phyloP scores from a whole-genome alignment of 2,329 filamentous ascomycete genomes.

The Nannizziopsis barbatae region DNA sequence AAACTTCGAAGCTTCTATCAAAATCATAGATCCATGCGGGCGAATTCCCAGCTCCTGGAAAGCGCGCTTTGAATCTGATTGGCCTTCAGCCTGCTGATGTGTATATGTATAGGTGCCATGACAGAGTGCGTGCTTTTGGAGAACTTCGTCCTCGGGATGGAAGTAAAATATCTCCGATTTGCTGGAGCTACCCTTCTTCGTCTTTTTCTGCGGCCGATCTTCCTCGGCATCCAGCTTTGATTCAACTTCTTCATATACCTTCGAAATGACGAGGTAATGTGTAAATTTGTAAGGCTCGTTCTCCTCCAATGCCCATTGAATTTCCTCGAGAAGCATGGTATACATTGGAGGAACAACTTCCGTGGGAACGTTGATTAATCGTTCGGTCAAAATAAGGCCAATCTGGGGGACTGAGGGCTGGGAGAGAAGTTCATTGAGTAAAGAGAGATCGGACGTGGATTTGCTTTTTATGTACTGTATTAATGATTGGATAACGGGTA shows the following conservation, averaged over 20 bases:
- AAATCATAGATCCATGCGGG: slow-evolving; percentile 69
- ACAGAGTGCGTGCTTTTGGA: slow-evolving; percentile 64
- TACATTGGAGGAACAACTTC: slow-evolving; percentile 91
- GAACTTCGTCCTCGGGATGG: slow-evolving; percentile 86
- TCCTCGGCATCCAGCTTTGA: slow-evolving; percentile 64
- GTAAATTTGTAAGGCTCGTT: slow-evolving; percentile 87
- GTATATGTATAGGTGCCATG: slow-evolving; percentile 64
- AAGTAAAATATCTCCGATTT: slow-evolving; percentile 68
- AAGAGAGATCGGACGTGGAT: slow-evolving; percentile 43
- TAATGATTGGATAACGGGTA: slow-evolving; percentile 59
- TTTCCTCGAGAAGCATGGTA: slow-evolving; percentile 83
- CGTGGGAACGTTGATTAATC: slow-evolving; percentile 91
- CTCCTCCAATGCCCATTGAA: slow-evolving; percentile 76
- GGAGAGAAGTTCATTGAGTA: slow-evolving; percentile 48
- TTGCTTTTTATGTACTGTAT: slow-evolving; percentile 57
- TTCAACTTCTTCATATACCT: slow-evolving; percentile 81
- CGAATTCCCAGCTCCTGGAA: slow-evolving; percentile 90
- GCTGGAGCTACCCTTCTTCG: slow-evolving; percentile 40
- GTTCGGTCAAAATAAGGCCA: slow-evolving; percentile 80
- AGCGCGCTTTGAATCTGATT: slow-evolving; percentile 81
- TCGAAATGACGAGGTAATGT: slow-evolving; percentile 84
- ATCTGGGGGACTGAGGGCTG: slow-evolving; percentile 49
- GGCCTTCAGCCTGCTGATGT: slow-evolving; percentile 63
- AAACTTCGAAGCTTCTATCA: slow-evolving; percentile 74
- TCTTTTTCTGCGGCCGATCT: slow-evolving; percentile 53